Base-by-base conservation (phyloP, 352 stramenopile species). In the Pythium phragmitis region DNA sequence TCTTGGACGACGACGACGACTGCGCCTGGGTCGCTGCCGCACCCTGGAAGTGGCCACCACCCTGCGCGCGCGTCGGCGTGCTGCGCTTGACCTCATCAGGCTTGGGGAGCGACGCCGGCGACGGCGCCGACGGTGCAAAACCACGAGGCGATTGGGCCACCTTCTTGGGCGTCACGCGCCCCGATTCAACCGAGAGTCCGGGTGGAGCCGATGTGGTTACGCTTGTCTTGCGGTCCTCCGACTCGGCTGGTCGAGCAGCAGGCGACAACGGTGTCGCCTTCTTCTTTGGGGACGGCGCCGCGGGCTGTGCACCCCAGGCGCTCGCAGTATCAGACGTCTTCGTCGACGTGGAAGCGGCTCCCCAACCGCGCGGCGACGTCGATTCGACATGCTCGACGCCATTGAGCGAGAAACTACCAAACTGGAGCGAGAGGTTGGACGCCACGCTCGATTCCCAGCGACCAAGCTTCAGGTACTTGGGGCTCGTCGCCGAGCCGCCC, bases 321-420 rank as follows among this genome's bases (percentile, higher is more conserved):
- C 62, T 91, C 54, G 85, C 73, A 21, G 77, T 85, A 58, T 80
- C 81, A 1, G 53, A 28, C 14, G 79, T 73, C 17, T 77, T 79
- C 17, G 45, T 47, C 26, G 59, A 4, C 34, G 53, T 56, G 2
- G 60, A 46, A 11, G 77, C 71, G 6, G 60, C 45, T 19, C 72
- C 72, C 83, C 83, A 92, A 37, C 79, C 83, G 43, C 73, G 73
- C 57, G 80, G 79, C 8, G 83, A 88, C n/a, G 81, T 76, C 7
- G 85, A 42, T 28, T 91, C 81, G 43, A 54, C 42, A 45, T 76
- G 60, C 6, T 91, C 84, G 30, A 84, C 76, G 6, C 80, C 84
- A 56, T 82, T 91, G 26, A 95, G 67, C 21, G 87, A 95, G 26
- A 95, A 95, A 73, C 87, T 95, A 13, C 87, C 87, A 73, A 95